Conservation (phyloP, 2,329 filamentous ascomycete species). For the Conoideocrella luteorostrata region DNA sequence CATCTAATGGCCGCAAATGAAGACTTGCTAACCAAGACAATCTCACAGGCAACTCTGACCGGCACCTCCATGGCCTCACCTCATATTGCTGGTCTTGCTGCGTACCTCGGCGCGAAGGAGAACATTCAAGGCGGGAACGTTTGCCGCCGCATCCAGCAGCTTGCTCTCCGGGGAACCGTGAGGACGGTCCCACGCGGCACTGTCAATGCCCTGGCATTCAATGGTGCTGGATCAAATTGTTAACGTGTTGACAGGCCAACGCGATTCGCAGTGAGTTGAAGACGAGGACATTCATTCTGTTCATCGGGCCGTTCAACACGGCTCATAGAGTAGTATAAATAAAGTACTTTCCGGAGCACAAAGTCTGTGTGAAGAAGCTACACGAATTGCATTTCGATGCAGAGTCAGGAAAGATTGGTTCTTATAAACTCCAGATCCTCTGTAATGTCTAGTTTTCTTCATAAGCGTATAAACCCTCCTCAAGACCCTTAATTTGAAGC, state of each 20-base stretch:
- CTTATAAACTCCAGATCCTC: background rate
- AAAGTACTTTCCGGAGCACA: no score
- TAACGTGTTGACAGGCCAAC: no score
- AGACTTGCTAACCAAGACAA: no score
- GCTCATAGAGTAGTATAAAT: no score
- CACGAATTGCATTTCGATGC: no score
- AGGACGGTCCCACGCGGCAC: constrained; percentile 25
- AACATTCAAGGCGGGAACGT: constrained; percentile 22
- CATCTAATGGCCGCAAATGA: no score
- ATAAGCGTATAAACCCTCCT: constrained; percentile 30
- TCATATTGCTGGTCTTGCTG: constrained; percentile 11
- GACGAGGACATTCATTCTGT: no score
- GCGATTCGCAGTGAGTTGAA: no score
- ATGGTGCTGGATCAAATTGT: no score
- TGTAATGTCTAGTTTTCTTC: constrained; percentile 20
- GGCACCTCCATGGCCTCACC: constrained; percentile 32
- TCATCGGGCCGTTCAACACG: no score
- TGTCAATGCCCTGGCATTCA: constrained; percentile 38
- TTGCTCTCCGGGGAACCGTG: constrained; percentile 30
- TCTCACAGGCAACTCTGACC: constrained; percentile 10
- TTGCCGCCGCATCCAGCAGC: constrained; percentile 17
- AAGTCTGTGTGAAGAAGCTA: no score
- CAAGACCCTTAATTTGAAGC: constrained; percentile 43
- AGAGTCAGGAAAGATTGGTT: no score
- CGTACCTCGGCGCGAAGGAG: constrained; percentile 28